Evolutionary conservation across 2,329 filamentous ascomycete genomes (phyloP).

Genomic region (Dactylellina drechsleri): DNA sequence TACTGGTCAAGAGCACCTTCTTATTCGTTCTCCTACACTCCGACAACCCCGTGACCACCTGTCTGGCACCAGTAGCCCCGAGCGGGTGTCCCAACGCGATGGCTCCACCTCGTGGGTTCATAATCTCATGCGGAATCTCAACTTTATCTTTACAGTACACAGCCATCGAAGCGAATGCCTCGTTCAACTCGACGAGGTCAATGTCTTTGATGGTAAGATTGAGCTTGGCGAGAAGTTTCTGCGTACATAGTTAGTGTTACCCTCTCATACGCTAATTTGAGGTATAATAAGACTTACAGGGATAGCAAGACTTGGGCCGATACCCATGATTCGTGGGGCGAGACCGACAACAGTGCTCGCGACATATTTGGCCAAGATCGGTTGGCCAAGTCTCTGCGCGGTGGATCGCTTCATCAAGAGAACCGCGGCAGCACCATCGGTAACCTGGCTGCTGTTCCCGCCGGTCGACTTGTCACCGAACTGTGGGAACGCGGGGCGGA

Average conservation of each 20-base stretch:
- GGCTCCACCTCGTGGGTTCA: conserved; percentile 83
- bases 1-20: conserved; percentile 90
- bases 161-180: conserved; percentile 97
- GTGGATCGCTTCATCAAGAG: conserved; percentile 94
- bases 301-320: conserved; percentile 78
- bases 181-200: conserved; percentile 93
- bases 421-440: conserved; percentile 89
- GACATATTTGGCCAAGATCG: conserved; percentile 93
- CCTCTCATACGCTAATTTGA: neutral
- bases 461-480: conserved; percentile 88
- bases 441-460: conserved; percentile 93
- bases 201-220: conserved; percentile 81
- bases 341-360: conserved; percentile 90
- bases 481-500: conserved; percentile 87
- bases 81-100: conserved; percentile 85
- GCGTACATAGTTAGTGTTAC: conserved; percentile 12
- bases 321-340: conserved; percentile 95
- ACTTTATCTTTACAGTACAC: conserved; percentile 86
- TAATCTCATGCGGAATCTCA: conserved; percentile 76
- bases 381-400: conserved; percentile 84
- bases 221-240: conserved; percentile 83
- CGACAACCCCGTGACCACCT: conserved; percentile 89
- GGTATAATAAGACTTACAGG: conserved; percentile 61
- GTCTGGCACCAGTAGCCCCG: conserved; percentile 79
- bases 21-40: conserved; percentile 85